Percentiles rank a stretch among this genome's conserved stretches.
Conservation (phyloP, 495 filamentous ascomycete genomes). For the Talaromyces ruber region DNA sequence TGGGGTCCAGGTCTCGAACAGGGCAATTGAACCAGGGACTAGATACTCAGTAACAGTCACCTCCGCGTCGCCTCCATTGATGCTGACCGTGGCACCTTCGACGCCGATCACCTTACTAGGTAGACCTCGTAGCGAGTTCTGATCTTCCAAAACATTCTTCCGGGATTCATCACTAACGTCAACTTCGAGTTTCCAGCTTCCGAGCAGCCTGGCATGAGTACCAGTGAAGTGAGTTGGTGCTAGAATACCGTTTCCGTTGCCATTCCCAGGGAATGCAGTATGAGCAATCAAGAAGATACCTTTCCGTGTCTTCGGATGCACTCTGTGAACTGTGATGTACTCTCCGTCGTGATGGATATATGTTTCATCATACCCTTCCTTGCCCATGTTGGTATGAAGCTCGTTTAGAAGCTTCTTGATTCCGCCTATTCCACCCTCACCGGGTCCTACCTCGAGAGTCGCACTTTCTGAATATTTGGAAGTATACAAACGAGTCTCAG, state of each 20-base stretch:
- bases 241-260: conserved; percentile 67
- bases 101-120: conserved; percentile 70
- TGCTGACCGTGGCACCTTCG: conserved; percentile 60
- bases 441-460: conserved; percentile 46
- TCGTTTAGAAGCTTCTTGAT: conserved; percentile 87
- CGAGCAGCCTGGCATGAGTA: conserved; percentile 66
- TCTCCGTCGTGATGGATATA: conserved; percentile 94
- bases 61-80: conserved; percentile 58
- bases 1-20: conserved; percentile 95
- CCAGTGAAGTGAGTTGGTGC: conserved; percentile 68
- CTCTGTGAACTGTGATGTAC: conserved; percentile 92
- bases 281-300: conserved; percentile 94
- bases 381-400: conserved; percentile 89
- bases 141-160: conserved; percentile 55
- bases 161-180: conserved; percentile 59
- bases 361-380: conserved; percentile 88
- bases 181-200: conserved; percentile 83
- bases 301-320: conserved; percentile 81
- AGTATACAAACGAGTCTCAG: conserved; percentile 73
- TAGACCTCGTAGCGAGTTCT: conserved; percentile 64
- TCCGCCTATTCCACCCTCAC: conserved; percentile 73
- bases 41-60: conserved; percentile 76
- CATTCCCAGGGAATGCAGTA: conserved; percentile 85
- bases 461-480: conserved; percentile 58
- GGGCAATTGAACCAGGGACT: conserved; percentile 83